phyloP scores from a whole-genome alignment of 345 rosid genomes.

The Hibiscus syriacus region DNA sequence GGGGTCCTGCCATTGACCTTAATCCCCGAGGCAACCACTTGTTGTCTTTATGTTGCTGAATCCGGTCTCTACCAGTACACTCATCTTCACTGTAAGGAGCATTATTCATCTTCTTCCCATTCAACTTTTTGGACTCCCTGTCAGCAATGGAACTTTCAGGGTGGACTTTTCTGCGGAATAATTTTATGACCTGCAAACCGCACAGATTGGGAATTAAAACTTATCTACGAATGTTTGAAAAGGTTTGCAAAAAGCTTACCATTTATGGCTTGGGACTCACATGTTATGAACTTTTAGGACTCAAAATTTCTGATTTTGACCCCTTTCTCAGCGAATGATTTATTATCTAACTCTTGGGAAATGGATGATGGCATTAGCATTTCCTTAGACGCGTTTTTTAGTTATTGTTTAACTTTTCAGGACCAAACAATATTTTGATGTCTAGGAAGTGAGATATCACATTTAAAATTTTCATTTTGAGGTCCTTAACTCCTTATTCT shows the following conservation, averaged over 20 bases:
- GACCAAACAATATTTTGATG: no score
- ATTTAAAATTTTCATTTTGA: neutral
- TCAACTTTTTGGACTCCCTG: conserved; percentile 17
- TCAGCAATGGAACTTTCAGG: conserved; percentile 44
- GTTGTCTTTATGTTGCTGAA: conserved; percentile 20
- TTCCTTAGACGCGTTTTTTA: neutral
- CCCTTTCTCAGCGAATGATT: neutral
- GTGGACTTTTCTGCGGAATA: conserved; percentile 63
- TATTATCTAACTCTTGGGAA: neutral
- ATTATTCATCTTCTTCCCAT: conserved; percentile 14
- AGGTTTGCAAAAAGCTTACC: no score
- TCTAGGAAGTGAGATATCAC: neutral
- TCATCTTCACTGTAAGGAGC: conserved; percentile 14
- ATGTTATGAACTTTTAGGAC: neutral
- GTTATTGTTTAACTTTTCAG: no score
- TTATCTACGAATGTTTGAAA: no score
- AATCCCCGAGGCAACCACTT: conserved; percentile 19
- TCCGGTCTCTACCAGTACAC: conserved; percentile 14
- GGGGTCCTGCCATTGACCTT: conserved; percentile 23
- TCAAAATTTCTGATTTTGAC: neutral
- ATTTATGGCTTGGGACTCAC: no score
- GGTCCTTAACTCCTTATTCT: neutral
- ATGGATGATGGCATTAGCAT: neutral
- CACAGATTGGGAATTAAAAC: neutral
- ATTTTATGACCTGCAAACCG: conserved; percentile 56